These are phyloP conservation scores for Clarireedia paspali DNA, from an alignment of 2,329 filamentous ascomycete genomes.

Conservation along the genomic window DNA sequence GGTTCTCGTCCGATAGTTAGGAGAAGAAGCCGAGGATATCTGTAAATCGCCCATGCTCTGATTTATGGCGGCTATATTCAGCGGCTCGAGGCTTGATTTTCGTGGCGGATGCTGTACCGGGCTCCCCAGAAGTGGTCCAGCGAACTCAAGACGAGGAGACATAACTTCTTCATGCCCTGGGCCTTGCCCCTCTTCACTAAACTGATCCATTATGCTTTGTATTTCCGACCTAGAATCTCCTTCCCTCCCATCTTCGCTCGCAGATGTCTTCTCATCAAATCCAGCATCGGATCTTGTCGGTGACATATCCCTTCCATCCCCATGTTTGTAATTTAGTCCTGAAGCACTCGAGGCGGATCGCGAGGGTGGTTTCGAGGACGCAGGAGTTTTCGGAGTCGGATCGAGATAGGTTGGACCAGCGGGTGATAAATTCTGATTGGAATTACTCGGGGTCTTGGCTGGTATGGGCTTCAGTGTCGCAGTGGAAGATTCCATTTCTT, in stretches of 20 bases:
- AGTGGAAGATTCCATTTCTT: conserved; percentile 29
- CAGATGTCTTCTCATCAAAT: conserved; percentile 49
- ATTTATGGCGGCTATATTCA: conserved; percentile 30
- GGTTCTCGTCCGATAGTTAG: conserved; percentile 13
- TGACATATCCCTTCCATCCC: conserved; percentile 35
- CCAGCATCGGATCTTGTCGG: conserved; percentile 47
- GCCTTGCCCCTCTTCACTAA: conserved; percentile 65
- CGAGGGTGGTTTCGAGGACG: conserved; percentile 34
- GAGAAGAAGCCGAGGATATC: conserved; percentile 17
- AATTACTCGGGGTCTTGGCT: conserved; percentile 5
- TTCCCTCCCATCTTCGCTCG: conserved; percentile 58
- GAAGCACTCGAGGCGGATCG: conserved; percentile 29
- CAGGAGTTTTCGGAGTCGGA: conserved; percentile 38
- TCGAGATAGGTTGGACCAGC: conserved; percentile 37
- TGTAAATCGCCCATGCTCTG: conserved; percentile 26
- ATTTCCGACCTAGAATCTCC: conserved; percentile 76
- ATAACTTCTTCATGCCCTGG: conserved; percentile 78
- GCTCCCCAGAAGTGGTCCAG: conserved; percentile 67
- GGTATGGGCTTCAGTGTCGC: conserved; percentile 28
- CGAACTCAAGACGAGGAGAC: conserved; percentile 78
- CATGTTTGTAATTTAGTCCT: conserved; percentile 28
- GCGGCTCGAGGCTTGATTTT: conserved; percentile 76
- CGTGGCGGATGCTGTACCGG: conserved; percentile 68
- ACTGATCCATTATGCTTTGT: conserved; percentile 96
- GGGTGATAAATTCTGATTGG: conserved; percentile 14